Base-by-base conservation (phyloP, 352 stramenopile species). In the Thraustochytrium striatum region DNA sequence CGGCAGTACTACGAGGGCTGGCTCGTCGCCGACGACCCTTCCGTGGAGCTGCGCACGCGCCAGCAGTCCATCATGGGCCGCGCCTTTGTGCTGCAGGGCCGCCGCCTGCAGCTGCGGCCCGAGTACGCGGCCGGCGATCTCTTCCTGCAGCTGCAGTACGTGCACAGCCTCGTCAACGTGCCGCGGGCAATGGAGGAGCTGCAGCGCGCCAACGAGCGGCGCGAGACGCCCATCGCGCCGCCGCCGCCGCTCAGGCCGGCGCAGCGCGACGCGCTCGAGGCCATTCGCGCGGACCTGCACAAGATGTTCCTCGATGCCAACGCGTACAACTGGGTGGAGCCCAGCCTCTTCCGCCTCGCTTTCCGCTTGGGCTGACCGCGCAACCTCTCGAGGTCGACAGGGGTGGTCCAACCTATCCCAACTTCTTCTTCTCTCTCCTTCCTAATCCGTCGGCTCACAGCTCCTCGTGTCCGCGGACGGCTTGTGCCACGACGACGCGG, bases 91-190 rank as follows among this genome's bases (percentile, higher is more conserved):
- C 25, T 80, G 35, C 25, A 62, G 5, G 55, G 69, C 19, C 57
- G 78, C 16, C 47, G 53, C n/a, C n/a, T 80, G 41, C 39, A 81
- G 53, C 70, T 82, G 16, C 21, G 25, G 2, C 59, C 39, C 9
- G 78, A 82, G 68, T 53, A 72, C 33, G 47, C 41, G 19, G 19
- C 55, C 9, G 65, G 38, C 7, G 58, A 8, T 2, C 69, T 82
- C 19, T 79, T 82, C 58, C 82, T 25, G 30, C 78, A 82, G 47
- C 59, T 82, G 5, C 43, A 81, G 41, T 82, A 82, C 69, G 35
- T 81, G 3, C 35, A 70, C 30, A 50, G 21, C 19, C 69, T 82
- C 8, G 35, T 81, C 1, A 55, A 82, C 57, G 44, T 8, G 2
- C 28, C 32, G 9, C 61, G 69, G n/a, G 69, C 73, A 2, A 16